Evolutionary conservation across 495 filamentous ascomycete genomes (phyloP), one percentile per base, ranked within the genome.

Genomic region (Podospora pseudoanserina): DNA sequence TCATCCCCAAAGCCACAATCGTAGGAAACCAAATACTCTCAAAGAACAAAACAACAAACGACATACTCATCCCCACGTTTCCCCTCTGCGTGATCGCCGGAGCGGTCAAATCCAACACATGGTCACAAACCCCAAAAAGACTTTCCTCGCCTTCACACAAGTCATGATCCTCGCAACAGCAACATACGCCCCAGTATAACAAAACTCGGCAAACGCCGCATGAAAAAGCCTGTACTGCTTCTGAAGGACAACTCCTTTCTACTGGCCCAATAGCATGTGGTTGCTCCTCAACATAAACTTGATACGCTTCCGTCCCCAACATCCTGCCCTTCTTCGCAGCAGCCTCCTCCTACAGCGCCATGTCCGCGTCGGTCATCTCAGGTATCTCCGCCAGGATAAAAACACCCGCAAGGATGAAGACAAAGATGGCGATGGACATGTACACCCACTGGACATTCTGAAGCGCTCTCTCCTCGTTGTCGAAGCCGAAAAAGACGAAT

Each of bases 351-450:
- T 82, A 72, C 64, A 69, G 70, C 34, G 60, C 85, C 88, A 91
- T 91, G 75, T 91, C 89, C 34, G 89, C 88, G 71, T 93, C 90
- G 3, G 89, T 91, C 71, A 92, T 85, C 76, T 92, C 89, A 30
- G 89, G 89, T 53, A 92, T 89, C 0, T 80, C 80, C 5, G 85
- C 82, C 44, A 91, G 72, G 76, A 83, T 89, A 79, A 92, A 92
- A 60, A 90, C 79, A 62, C 85, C 72, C 18, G 88, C 87, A 4
- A 93, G 83, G 39, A 86, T 44, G 73, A 85, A 86, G 62, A 91
- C 89, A 72, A 92, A 92, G 77, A 79, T 79, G 16, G 88, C 90
- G 64, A 92, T 89, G 49, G 87, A 89, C 5, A 91, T 82, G 75
- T 93, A 93, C 3, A 89, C 88, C 88, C 88, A 92, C 74, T 92